phyloP scores from a whole-genome alignment of 805 yeast species.

The Candida corydali region DNA sequence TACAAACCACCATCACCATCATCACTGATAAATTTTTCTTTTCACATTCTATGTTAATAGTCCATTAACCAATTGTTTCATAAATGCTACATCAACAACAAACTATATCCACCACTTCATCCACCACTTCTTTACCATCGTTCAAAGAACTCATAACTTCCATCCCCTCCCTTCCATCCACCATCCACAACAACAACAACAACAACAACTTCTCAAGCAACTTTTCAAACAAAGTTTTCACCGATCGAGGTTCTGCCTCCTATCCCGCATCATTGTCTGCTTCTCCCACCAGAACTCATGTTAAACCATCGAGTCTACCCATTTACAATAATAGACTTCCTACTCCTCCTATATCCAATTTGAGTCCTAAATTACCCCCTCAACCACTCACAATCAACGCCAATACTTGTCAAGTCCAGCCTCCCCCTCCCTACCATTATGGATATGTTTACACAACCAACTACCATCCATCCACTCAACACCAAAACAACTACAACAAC shows the following conservation, averaged over 20 bases:
- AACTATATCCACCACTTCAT: background rate
- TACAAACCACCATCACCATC: no score
- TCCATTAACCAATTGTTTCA: no score
- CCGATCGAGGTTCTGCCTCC: no score
- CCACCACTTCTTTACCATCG: conserved; percentile 21
- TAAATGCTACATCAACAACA: no score
- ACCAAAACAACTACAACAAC: background rate
- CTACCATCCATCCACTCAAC: background rate
- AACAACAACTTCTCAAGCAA: no score
- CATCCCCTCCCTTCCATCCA: conserved; percentile 18
- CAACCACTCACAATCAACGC: no score
- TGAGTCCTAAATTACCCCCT: background rate
- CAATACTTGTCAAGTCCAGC: no score
- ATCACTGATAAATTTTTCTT: no score
- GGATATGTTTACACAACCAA: background rate
- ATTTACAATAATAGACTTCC: background rate
- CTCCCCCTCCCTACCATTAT: background rate
- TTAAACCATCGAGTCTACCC: no score
- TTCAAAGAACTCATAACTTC: conserved; percentile 30
- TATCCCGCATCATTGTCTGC: background rate
- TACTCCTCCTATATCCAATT: background rate
- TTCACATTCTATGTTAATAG: no score
- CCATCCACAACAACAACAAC: background rate
- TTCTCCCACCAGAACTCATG: no score
- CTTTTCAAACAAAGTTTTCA: no score